Evolutionary conservation across 805 yeast species (phyloP), one percentile per base, ranked within the genome.

Genomic region (Yamadazyma sp.): DNA sequence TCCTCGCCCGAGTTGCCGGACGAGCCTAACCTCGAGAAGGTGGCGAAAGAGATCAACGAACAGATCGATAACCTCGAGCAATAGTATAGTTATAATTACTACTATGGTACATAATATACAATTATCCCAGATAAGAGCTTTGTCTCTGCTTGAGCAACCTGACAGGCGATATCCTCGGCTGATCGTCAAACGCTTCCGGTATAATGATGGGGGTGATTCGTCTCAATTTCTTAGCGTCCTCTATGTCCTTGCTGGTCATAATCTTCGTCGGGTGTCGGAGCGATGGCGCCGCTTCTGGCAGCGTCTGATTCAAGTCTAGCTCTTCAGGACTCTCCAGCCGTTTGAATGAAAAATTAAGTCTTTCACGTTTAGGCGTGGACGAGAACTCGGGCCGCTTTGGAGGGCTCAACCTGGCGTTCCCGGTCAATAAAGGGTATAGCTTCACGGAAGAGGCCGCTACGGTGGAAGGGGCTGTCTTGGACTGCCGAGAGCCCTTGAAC

Each of bases 141-240:
- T 38, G 32, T 29, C 65, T 40, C 28, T 62, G 61, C 29, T 54
- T 56, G 17, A 66, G 41, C 30, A 50, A 55, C 27, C 50, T 42
- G 11, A 56, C 50, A 0, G 70, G 66, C 0, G 70, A 61, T 33
- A 60, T 54, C 40, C 46, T 47, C 7, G 66, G 58, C 25, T 54
- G 36, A 11, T 7, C 54, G 9, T 35, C 38, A 2, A 19, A 17
- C 9, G 55, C 59, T 10, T 57, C 62, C 1, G 71, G 72, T 5
- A 67, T 49, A 35, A 53, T 50, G 5, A 67, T 60, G 2, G 72
- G 73, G 10, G 60, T 59, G 23, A 67, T 65, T 35, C 52, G 46
- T 32, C 63, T 50, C 26, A 63, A 43, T 16, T 45, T 45, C 42
- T 64, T 67, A 2, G 71, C 71, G 3, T 60, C 61, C 26, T 59